phyloP scores from a whole-genome alignment of 495 filamentous ascomycete species.

The Penicillium herquei region DNA sequence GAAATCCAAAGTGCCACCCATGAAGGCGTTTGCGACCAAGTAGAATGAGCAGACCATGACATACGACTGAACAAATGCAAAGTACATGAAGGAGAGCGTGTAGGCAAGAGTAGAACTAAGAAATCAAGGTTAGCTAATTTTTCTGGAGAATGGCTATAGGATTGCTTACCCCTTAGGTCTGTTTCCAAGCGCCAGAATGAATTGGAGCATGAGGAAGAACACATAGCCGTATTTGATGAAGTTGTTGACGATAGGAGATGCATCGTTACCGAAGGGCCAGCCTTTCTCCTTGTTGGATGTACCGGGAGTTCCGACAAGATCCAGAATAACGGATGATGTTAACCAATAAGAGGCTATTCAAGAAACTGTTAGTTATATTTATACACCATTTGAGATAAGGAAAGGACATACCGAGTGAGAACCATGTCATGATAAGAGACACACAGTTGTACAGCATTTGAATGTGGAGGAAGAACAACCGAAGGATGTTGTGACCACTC shows the following conservation, averaged over 20 bases:
- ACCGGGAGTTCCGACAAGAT: conserved; percentile 78
- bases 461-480: conserved; percentile 95
- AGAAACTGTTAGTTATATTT: conserved; percentile 6
- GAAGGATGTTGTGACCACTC: conserved; percentile 89
- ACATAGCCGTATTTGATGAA: conserved; percentile 90
- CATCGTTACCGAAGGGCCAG: conserved; percentile 77
- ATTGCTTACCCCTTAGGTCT: conserved; percentile 74
- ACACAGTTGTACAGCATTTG: conserved; percentile 92
- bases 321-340: conserved; percentile 94
- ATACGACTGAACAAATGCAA: conserved; percentile 83
- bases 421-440: conserved; percentile 90
- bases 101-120: conserved; percentile 66
- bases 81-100: conserved; percentile 84
- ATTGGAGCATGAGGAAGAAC: conserved; percentile 85
- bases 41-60: conserved; percentile 83
- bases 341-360: conserved; percentile 77
- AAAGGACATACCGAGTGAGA: conserved; percentile 69
- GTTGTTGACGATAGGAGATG: conserved; percentile 82
- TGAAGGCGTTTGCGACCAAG: conserved; percentile 80
- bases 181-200: conserved; percentile 94
- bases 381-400: neutral
- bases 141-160: neutral
- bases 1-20: conserved; percentile 51
- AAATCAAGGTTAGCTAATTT: neutral
- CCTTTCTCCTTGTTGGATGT: conserved; percentile 44